These are phyloP conservation scores for Arachis monticola DNA, from an alignment of 331 rosid species.

Conservation along the genomic window DNA sequence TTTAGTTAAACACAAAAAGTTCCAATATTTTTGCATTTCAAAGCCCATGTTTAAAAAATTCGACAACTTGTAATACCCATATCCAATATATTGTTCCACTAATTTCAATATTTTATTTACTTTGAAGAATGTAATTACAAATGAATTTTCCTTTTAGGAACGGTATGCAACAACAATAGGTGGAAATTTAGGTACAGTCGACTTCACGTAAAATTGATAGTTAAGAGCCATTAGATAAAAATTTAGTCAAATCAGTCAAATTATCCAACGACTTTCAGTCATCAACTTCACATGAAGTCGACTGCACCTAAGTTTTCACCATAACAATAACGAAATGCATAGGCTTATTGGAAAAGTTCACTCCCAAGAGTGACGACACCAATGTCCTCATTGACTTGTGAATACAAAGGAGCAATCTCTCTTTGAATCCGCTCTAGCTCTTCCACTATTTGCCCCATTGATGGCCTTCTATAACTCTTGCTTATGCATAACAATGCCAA, in stretches of 20 bases:
- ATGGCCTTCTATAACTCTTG: slow-evolving; percentile 46
- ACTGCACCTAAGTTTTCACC: no score
- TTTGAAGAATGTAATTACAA: slow-evolving; percentile 45
- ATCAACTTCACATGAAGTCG: no score
- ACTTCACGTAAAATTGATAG: no score
- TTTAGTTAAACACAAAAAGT: no score
- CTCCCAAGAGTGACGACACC: slow-evolving; percentile 77
- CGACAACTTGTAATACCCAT: no score
- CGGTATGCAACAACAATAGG: slow-evolving; percentile 6
- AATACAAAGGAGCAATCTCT: slow-evolving; percentile 48
- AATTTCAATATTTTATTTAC: slow-evolving; percentile 33
- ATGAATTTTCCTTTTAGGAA: slow-evolving; percentile 21
- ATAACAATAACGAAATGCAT: no score
- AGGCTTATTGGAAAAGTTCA: slow-evolving; percentile 64
- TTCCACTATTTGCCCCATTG: slow-evolving; percentile 52
- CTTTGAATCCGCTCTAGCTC: slow-evolving; percentile 57
- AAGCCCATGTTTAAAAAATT: no score
- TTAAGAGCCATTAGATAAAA: no score
- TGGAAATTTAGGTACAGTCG: no score
- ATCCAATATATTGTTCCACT: not conserved
- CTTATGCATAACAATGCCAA: slow-evolving; percentile 55
- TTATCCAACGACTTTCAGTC: no score
- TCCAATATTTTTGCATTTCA: no score
- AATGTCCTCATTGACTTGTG: slow-evolving; percentile 52
- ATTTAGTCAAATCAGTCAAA: no score